phyloP scores from a whole-genome alignment of 495 filamentous ascomycete genomes.

The Trichoderma gamsii region DNA sequence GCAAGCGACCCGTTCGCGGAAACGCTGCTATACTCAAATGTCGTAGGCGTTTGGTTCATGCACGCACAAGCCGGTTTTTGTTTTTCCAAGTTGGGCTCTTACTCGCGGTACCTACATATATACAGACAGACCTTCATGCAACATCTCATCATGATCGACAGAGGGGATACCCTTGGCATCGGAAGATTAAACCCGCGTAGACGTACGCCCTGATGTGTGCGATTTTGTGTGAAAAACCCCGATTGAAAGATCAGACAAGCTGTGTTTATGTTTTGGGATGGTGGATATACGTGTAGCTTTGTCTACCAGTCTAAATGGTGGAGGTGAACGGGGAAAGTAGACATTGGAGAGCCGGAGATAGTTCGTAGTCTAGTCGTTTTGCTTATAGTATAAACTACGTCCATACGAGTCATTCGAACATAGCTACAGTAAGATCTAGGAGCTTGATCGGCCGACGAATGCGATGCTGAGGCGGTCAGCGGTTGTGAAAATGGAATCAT shows the following conservation, averaged over 20 bases:
- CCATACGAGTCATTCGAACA: neutral
- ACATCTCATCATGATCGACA: constrained; percentile 4
- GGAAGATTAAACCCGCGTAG: neutral
- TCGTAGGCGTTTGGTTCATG: constrained; percentile 3
- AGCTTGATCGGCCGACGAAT: too few species aligned
- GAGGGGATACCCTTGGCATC: neutral
- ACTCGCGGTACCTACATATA: neutral
- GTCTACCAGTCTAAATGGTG: neutral
- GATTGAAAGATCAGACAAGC: neutral
- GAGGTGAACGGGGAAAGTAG: neutral
- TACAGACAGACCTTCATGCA: neutral
- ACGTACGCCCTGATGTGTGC: neutral
- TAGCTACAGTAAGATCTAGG: too few species aligned
- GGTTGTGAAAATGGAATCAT: too few species aligned
- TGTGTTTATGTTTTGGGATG: neutral
- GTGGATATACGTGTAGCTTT: neutral
- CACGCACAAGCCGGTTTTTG: neutral
- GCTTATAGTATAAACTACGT: neutral
- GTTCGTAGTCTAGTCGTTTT: neutral
- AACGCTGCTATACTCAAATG: neutral
- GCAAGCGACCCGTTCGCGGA: neutral
- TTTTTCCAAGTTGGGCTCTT: neutral
- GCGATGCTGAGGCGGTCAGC: too few species aligned
- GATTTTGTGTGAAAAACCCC: neutral
- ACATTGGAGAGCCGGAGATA: neutral